phyloP scores from a whole-genome alignment of 2,329 filamentous ascomycete genomes.

The Trichoderma afroharzianum region DNA sequence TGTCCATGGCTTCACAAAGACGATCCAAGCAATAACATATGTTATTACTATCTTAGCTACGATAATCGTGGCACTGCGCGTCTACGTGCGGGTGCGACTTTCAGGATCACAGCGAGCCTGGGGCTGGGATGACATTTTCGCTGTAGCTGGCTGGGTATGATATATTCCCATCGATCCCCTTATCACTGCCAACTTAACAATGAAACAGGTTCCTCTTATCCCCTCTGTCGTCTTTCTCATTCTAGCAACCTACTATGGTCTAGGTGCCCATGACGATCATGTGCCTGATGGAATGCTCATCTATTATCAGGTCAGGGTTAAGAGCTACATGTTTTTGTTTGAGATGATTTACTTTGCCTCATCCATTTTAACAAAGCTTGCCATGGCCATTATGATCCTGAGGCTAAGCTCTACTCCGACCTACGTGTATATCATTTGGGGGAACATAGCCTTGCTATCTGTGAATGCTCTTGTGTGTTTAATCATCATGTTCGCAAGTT shows the following conservation, averaged over 20 bases:
- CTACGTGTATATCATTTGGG: background rate
- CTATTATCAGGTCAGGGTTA: background rate
- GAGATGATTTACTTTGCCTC: constrained; percentile 1
- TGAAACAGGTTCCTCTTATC: background rate
- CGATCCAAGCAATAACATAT: background rate
- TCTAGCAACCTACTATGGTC: background rate
- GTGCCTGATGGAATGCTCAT: background rate
- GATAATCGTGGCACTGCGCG: background rate
- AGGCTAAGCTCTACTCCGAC: background rate
- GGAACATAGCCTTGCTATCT: background rate
- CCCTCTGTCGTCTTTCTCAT: background rate
- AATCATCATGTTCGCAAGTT: background rate
- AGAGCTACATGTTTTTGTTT: background rate
- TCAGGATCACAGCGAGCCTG: background rate
- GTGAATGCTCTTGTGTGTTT: background rate
- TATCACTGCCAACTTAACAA: background rate
- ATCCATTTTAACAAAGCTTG: background rate
- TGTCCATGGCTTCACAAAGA: background rate
- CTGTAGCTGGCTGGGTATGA: background rate
- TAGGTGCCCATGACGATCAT: background rate
- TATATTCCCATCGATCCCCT: background rate
- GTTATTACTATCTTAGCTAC: background rate
- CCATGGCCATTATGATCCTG: constrained; percentile 2
- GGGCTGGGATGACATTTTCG: background rate
- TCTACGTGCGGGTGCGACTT: background rate